Base-by-base conservation (phyloP, 129 eudicot genomes). In the Flaveria robusta region DNA sequence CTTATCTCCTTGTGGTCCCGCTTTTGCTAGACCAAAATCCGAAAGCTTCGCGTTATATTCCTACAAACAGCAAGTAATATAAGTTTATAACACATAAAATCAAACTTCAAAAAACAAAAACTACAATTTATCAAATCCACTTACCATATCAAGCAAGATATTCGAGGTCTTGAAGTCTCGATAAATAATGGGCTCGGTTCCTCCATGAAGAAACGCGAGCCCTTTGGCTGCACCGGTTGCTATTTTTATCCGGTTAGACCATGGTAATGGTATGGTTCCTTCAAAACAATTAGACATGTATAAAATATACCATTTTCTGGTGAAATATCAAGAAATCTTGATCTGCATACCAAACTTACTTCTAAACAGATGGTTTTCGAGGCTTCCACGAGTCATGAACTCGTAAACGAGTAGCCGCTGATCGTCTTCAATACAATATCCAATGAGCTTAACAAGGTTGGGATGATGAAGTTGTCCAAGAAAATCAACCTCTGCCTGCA, bases 201-300 rank as follows among this genome's bases (percentile, higher is more conserved):
- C 96, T 51, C 74, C 88, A 52, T 93, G 98, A 52, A 93, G 90
- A 83, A 93, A 90, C 2, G 98, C 98, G 78, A 93, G 84, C 74
- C 98, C 98, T 81, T 87, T 93, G 24, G 98, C 98, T 60, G 98
- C 98, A 72, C 98, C 96, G 72, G 92, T 89, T 27, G 98, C 97
- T 78, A 93, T 90, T 77, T 91, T 93, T 31, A 93, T 85, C 86
- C 98, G 83, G 87, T 85, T 90, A 74, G 96, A 82, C 98, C 98
- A 93, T 0, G 97, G 91, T 16, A 93, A 89, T 31, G 98, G 98
- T 80, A 91, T 83, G 39, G 96, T 93, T 82, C 98, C 98, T 93
- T 83, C 79, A 82, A 77, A 22, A 68, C 70, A 62, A 60, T 72
- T 14, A 70, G 24, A 74, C 71, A 39, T 60, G 79, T 68, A 75